Evolutionary conservation across 1,139 yeast genomes (phyloP).

Genomic region (Eremothecium coryli): DNA sequence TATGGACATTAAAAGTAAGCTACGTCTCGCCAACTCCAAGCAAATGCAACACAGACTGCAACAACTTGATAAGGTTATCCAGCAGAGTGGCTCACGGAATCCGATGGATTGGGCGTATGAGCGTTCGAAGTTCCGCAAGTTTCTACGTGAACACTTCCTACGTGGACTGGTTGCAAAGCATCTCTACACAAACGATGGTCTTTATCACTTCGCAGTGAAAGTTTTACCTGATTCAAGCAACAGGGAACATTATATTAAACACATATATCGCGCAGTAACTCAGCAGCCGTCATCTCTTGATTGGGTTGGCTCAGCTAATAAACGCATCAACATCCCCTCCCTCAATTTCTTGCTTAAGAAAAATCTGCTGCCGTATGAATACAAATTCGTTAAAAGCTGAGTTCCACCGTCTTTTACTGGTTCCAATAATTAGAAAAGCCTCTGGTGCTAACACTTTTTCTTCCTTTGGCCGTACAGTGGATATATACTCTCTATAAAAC

Average conservation of each 20-base stretch:
- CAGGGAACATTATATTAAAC: constrained; percentile 25
- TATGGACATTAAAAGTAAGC: not conserved
- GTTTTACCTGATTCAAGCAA: constrained; percentile 37
- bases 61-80: constrained; percentile 5
- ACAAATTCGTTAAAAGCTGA: no score
- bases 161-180: no score
- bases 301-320: not conserved
- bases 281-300: constrained; percentile 23
- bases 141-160: constrained; percentile 32
- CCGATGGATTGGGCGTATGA: constrained; percentile 36
- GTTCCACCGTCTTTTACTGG: no score
- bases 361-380: not conserved
- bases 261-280: constrained; percentile 31
- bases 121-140: constrained; percentile 36
- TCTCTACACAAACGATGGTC: no score
- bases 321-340: not conserved
- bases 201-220: constrained; percentile 36
- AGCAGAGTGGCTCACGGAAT: constrained; percentile 21
- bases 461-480: no score
- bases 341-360: not conserved
- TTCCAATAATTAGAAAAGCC: no score
- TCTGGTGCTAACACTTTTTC: no score
- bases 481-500: no score
- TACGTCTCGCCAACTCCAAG: constrained; percentile 8
- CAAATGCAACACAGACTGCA: constrained; percentile 8